Evolutionary conservation across 2,329 filamentous ascomycete genomes (phyloP).

Genomic region (Colletotrichum sansevieriae): DNA sequence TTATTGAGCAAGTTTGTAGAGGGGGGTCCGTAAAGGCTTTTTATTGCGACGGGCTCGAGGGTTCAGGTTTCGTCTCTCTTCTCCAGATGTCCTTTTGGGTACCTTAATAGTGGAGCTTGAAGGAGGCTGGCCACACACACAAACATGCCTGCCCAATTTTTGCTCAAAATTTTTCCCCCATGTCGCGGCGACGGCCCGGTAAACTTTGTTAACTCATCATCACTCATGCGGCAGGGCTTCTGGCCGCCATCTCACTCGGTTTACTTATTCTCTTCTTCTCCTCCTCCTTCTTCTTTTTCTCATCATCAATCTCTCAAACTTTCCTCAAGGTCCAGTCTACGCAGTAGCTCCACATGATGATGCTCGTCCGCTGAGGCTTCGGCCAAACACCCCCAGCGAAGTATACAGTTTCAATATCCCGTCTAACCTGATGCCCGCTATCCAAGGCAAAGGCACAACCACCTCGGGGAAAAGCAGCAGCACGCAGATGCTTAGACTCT

Average conservation of each 20-base stretch:
- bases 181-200: slow-evolving; percentile 1
- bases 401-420: slow-evolving; percentile 38
- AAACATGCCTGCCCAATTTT: slow-evolving; percentile 30
- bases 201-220: slow-evolving; percentile 1
- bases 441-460: background rate
- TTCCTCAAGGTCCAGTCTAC: slow-evolving; percentile 30
- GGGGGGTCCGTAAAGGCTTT: slow-evolving; percentile 34
- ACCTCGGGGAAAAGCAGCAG: background rate
- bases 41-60: slow-evolving; percentile 39
- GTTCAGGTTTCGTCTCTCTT: slow-evolving; percentile 39
- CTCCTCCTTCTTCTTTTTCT: background rate
- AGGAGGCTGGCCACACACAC: slow-evolving; percentile 31
- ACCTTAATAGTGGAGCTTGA: slow-evolving; percentile 28
- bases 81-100: slow-evolving; percentile 32
- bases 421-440: background rate
- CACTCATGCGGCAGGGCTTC: background rate
- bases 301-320: slow-evolving; percentile 3
- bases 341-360: slow-evolving; percentile 24
- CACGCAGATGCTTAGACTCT: no score
- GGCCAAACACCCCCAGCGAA: slow-evolving; percentile 2
- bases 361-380: slow-evolving; percentile 18
- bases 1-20: slow-evolving; percentile 20
- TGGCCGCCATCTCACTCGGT: background rate
- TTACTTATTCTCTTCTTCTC: background rate
- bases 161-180: slow-evolving; percentile 33